Evolutionary conservation across 2,329 filamentous ascomycete species (phyloP).

Genomic region (Aspergillus sp.): DNA sequence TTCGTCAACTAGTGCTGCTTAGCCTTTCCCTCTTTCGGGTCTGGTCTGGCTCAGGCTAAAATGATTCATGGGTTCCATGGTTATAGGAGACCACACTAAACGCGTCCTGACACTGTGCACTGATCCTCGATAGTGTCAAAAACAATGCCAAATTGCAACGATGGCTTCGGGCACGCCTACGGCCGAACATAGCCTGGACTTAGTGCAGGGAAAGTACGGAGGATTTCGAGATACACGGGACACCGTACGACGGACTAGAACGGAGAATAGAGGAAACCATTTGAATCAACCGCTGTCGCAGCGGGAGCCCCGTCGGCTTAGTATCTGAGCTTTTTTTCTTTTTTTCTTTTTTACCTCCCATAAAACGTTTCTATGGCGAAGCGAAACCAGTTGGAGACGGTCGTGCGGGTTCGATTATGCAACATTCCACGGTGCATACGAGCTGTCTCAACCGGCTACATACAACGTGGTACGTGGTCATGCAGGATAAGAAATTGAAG

Average conservation of each 20-base stretch:
- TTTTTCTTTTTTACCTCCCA: background rate
- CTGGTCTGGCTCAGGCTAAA: too few relatives aligned
- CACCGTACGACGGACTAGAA: too few relatives aligned
- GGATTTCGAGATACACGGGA: background rate
- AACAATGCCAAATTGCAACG: background rate
- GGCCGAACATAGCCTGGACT: too few relatives aligned
- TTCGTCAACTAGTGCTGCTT: conserved; percentile 1
- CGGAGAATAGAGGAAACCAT: too few relatives aligned
- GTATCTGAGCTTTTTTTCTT: background rate
- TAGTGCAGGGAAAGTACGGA: background rate
- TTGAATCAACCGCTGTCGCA: background rate
- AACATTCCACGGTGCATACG: background rate
- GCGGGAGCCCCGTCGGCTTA: background rate
- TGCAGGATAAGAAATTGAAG: background rate
- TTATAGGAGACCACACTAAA: too few relatives aligned
- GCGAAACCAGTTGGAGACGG: background rate
- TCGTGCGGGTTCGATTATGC: background rate
- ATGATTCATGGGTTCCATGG: background rate
- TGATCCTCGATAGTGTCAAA: conserved; percentile 6
- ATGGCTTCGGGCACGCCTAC: background rate
- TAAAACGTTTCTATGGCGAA: too few relatives aligned
- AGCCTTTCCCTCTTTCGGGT: too few relatives aligned
- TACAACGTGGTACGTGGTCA: background rate
- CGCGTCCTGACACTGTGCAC: background rate
- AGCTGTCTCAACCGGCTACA: background rate